Evolutionary conservation across 176 grass and related monocot species (phyloP), one percentile per base, ranked within the genome.

Genomic region (Tillandsia leiboldiana): DNA sequence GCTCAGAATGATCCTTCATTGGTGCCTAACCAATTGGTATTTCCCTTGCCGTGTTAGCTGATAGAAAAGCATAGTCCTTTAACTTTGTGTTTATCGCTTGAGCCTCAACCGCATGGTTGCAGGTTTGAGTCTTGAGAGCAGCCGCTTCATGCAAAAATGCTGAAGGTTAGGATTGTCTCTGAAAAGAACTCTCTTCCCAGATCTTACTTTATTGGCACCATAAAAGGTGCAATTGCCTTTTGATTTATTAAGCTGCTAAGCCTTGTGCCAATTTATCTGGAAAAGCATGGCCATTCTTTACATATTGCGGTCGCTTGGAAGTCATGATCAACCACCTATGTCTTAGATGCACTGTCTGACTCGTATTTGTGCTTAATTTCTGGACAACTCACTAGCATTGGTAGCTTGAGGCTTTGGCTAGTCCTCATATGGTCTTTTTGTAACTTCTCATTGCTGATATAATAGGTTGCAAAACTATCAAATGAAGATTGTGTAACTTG

Each of bases 1-100:
- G 75, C 86, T 85, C 93, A 97, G 80, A 97, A 91, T 52, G 89
- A 92, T 72, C 76, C 89, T 48, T 90, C 86, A 1, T 66, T 97
- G 70, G 73, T 97, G 66, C 80, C 93, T 63, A 68, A 79, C 53
- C 82, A 91, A n/a, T n/a, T 92, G 93, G 88, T 91, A 91, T 73
- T 75, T 71, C 20, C 28, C 29, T 66, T 67, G 29, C 33, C 28
- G 48, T 67, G 15, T 3, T 47, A 49, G 28, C 28, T 67, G 26
- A 67, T 67, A 67, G 33, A 67, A 66, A 48, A 17, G 54, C 54
- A 59, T 22, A 59, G 5, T 8, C 14, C 12, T 58, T 56, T 58
- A 17, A 20, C 54, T 58, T 58, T 17, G 15, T 6, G 33, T 42
- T 42, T 42, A 42, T 42, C 33, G 33, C 33, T 42, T 42, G 33